Evolutionary conservation across 2,329 filamentous ascomycete species (phyloP).

Genomic region (Exophiala alcalophila): DNA sequence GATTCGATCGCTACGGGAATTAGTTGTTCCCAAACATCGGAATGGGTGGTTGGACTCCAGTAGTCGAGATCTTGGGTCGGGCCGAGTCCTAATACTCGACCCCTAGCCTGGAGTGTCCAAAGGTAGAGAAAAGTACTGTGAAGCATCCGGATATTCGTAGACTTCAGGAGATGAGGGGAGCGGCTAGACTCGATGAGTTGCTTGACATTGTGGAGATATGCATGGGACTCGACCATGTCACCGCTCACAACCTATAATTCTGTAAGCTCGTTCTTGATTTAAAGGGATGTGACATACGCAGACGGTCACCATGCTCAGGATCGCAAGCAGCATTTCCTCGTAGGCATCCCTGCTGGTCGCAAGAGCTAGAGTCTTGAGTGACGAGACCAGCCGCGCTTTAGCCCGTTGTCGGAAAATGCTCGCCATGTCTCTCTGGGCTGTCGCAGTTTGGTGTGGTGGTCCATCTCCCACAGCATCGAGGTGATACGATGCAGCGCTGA

Average conservation of each 20-base stretch:
- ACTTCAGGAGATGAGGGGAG: background rate
- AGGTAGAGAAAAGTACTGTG: constrained; percentile 12
- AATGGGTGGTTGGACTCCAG: background rate
- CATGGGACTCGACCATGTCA: constrained; percentile 6
- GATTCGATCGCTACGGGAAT: no score
- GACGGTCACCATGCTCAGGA: constrained; percentile 15
- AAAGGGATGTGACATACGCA: constrained; percentile 6
- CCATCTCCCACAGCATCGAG: constrained; percentile 1
- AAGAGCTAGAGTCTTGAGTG: background rate
- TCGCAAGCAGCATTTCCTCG: constrained; percentile 9
- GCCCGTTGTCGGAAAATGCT: constrained; percentile 6
- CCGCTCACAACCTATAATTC: constrained; percentile 6
- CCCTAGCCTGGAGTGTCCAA: constrained; percentile 5
- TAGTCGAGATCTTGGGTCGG: background rate
- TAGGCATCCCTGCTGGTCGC: constrained; percentile 1
- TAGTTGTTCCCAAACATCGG: no score
- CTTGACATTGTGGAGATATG: constrained; percentile 9
- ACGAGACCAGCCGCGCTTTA: constrained; percentile 2
- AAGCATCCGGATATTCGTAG: constrained; percentile 8
- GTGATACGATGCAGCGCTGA: constrained; percentile 5
- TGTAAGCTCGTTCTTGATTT: background rate
- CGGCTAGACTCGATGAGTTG: background rate
- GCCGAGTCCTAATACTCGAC: background rate
- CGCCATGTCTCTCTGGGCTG: no score
- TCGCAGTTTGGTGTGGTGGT: no score